A percentile compares a stretch with the other conserved stretches of the same genome.
phyloP scores from a whole-genome alignment of 441 rosid species.

The Gossypium trilobum region DNA sequence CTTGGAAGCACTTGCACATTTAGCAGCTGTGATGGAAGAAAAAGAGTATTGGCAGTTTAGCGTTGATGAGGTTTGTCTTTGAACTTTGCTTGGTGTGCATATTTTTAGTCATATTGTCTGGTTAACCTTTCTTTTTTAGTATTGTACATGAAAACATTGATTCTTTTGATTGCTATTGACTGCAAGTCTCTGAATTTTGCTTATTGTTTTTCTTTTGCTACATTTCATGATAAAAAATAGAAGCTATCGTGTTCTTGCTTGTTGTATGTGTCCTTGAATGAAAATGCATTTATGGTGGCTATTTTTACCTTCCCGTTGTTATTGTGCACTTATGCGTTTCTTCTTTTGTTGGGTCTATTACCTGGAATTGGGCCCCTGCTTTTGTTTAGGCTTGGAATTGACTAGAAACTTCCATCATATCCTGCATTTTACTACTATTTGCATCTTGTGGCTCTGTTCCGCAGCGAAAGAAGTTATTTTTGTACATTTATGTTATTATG shows the following conservation, averaged over 20 bases:
- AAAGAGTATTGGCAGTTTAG: slow-evolving; percentile 81
- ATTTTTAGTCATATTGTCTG: slow-evolving; percentile 11
- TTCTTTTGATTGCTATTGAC: slow-evolving; percentile 9
- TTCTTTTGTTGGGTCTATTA: not conserved
- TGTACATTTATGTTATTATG: not conserved
- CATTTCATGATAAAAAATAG: not conserved
- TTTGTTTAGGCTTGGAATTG: not conserved
- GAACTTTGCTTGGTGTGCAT: slow-evolving; percentile 7
- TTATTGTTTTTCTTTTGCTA: slow-evolving; percentile 1
- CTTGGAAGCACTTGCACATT: slow-evolving; percentile 50
- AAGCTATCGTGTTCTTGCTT: slow-evolving; percentile 8
- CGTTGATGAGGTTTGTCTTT: slow-evolving; percentile 63
- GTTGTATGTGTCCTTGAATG: not conserved
- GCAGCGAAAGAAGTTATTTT: not conserved
- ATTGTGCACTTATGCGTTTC: not conserved
- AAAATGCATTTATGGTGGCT: not conserved
- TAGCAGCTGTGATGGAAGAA: slow-evolving; percentile 60
- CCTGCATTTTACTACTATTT: not conserved
- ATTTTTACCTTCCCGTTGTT: not conserved
- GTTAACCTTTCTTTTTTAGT: not conserved
- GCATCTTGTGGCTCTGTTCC: not conserved
- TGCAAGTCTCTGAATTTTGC: not conserved
- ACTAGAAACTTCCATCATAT: not conserved
- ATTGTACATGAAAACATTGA: slow-evolving; percentile 3
- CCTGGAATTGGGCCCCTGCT: not conserved